These are phyloP conservation scores for Quercus phellos DNA, from an alignment of 331 rosid species.

Conservation along the genomic window DNA sequence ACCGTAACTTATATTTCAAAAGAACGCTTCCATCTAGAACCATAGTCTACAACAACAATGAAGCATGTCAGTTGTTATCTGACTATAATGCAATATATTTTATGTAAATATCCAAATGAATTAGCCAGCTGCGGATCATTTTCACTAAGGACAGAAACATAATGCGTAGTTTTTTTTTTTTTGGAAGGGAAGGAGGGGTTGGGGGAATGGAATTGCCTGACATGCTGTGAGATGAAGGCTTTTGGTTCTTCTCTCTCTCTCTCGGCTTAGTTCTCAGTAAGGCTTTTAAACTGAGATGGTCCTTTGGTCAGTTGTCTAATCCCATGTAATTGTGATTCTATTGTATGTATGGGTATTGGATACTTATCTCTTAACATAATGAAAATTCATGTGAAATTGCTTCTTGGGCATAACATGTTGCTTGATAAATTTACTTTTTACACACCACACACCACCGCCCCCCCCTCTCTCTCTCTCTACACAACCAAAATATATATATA, in stretches of 20 bases:
- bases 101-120: not conserved
- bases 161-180: no score
- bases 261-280: not conserved
- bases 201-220: no score
- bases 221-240: no score
- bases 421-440: not conserved
- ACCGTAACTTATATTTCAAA: no score
- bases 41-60: no score
- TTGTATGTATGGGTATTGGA: not conserved
- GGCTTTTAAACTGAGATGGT: not conserved
- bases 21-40: no score
- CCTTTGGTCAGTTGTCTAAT: not conserved
- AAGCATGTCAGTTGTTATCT: not conserved
- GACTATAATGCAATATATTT: not conserved
- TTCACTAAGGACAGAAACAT: not conserved
- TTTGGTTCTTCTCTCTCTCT: no score
- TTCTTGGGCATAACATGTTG: not conserved
- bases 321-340: not conserved
- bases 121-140: not conserved
- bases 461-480: fast-evolving
- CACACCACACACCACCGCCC: no score
- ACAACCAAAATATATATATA: not conserved
- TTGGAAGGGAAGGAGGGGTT: no score
- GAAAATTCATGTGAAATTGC: not conserved
- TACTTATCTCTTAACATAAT: not conserved